Conservation (phyloP, 805 yeast species). For the Maudiozyma barnettii region DNA sequence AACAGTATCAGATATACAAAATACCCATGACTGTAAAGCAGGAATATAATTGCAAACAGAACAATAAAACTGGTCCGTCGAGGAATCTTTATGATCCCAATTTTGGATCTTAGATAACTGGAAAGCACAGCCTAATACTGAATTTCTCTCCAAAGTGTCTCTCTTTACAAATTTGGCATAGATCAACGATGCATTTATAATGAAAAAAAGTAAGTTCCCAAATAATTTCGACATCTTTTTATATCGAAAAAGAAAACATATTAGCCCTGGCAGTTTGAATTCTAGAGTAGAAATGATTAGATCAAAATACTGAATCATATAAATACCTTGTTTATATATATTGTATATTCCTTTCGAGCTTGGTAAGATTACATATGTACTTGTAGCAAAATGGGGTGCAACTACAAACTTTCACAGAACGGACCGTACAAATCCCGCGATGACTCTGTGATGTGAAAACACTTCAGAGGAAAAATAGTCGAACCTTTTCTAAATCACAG, state of each 20-base stretch:
- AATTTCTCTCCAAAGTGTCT: slow-evolving; percentile 12
- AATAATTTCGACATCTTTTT: neutral
- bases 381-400: neutral
- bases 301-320: too few relatives aligned
- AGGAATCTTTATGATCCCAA: slow-evolving; percentile 12
- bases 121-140: slow-evolving; percentile 16
- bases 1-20: slow-evolving; percentile 15
- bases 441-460: too few relatives aligned
- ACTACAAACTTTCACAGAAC: neutral
- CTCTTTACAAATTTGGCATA: neutral
- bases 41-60: slow-evolving; percentile 16
- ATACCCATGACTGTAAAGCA: slow-evolving; percentile 18
- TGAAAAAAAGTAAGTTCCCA: neutral
- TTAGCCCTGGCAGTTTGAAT: neutral
- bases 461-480: too few relatives aligned
- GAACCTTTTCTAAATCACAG: too few relatives aligned
- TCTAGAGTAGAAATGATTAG: too few relatives aligned
- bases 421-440: neutral
- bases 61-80: slow-evolving; percentile 7
- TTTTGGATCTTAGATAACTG: slow-evolving; percentile 7
- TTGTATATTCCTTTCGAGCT: too few relatives aligned
- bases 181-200: neutral
- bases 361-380: too few relatives aligned
- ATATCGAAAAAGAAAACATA: neutral
- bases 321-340: too few relatives aligned